Evolutionary conservation across 2,329 filamentous ascomycete species (phyloP).

Genomic region (Rhynchosporium secalis): DNA sequence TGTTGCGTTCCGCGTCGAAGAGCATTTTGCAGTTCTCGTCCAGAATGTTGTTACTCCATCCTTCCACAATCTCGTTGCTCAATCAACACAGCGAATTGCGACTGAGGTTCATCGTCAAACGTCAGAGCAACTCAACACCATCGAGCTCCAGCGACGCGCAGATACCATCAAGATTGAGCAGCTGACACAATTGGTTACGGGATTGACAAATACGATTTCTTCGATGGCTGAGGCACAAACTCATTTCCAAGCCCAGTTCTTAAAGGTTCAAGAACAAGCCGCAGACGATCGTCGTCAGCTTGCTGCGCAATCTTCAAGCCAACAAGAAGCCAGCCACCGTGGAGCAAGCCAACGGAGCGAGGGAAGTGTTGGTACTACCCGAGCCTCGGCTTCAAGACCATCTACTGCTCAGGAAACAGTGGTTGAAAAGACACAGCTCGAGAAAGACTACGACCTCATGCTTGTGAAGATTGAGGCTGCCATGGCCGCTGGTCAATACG

Average conservation of each 20-base stretch:
- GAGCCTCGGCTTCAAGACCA: slow-evolving; percentile 25
- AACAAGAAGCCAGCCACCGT: slow-evolving; percentile 14
- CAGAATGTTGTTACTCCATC: slow-evolving; percentile 65
- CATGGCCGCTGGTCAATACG: slow-evolving; percentile 61
- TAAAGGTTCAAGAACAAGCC: slow-evolving; percentile 56
- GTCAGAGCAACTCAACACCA: slow-evolving; percentile 36
- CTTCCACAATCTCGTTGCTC: slow-evolving; percentile 63
- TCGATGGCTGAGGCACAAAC: slow-evolving; percentile 68
- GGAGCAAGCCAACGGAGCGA: slow-evolving; percentile 12
- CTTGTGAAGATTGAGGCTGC: slow-evolving; percentile 61
- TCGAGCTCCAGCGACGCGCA: slow-evolving; percentile 37
- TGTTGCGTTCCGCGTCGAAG: slow-evolving; percentile 67
- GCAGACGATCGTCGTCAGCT: slow-evolving; percentile 43
- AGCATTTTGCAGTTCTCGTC: slow-evolving; percentile 62
- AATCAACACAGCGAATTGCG: slow-evolving; percentile 66
- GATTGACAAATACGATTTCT: slow-evolving; percentile 67
- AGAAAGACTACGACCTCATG: slow-evolving; percentile 55
- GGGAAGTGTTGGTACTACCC: slow-evolving; percentile 9
- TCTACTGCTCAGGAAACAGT: slow-evolving; percentile 37
- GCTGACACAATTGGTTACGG: slow-evolving; percentile 65
- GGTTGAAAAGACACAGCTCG: slow-evolving; percentile 46
- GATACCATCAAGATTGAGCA: slow-evolving; percentile 67
- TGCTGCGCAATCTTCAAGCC: slow-evolving; percentile 5
- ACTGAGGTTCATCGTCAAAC: slow-evolving; percentile 65
- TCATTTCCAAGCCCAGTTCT: slow-evolving; percentile 65